These are phyloP conservation scores for Halophytophthora polymorphica DNA, from an alignment of 352 stramenopile genomes.

Conservation along the genomic window DNA sequence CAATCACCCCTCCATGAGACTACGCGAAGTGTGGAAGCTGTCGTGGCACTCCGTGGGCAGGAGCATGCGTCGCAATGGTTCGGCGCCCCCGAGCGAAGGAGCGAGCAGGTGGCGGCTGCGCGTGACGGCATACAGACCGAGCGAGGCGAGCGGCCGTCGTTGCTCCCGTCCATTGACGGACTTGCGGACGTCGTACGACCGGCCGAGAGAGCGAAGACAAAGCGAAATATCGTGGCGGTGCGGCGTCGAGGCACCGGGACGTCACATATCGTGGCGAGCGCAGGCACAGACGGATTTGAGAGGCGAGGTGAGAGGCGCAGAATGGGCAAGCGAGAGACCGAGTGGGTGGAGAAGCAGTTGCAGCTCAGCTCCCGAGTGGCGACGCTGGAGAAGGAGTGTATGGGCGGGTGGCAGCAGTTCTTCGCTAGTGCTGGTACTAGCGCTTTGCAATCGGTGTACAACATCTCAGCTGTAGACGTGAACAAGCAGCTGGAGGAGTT, in stretches of 20 bases:
- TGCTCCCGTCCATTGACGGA: constrained; percentile 14
- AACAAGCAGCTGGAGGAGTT: constrained; percentile 49
- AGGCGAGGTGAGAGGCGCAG: constrained; percentile 11
- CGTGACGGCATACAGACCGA: constrained; percentile 49
- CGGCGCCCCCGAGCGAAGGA: constrained; percentile 25
- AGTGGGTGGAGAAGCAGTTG: constrained; percentile 67
- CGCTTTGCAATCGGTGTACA: constrained; percentile 4
- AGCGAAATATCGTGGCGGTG: constrained; percentile 32
- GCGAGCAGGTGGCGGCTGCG: constrained; percentile 39
- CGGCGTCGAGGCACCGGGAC: constrained; percentile 18
- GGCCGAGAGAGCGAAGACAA: constrained; percentile 11
- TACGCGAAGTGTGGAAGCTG: constrained; percentile 42
- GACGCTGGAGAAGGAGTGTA: constrained; percentile 56
- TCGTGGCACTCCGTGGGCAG: constrained; percentile 33
- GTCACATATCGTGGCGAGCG: background rate
- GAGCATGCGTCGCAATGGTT: background rate
- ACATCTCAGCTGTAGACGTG: constrained; percentile 23
- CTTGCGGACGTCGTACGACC: background rate
- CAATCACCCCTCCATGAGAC: background rate
- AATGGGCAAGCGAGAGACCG: constrained; percentile 35
- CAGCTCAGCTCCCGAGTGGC: constrained; percentile 37
- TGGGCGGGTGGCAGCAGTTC: constrained; percentile 44
- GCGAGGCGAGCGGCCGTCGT: constrained; percentile 24
- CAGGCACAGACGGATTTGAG: background rate
- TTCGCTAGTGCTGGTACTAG: constrained; percentile 30